Evolutionary conservation across 768 basidiomycete species (phyloP), one percentile per base, ranked within the genome.

Genomic region (Polyporus arcularius): DNA sequence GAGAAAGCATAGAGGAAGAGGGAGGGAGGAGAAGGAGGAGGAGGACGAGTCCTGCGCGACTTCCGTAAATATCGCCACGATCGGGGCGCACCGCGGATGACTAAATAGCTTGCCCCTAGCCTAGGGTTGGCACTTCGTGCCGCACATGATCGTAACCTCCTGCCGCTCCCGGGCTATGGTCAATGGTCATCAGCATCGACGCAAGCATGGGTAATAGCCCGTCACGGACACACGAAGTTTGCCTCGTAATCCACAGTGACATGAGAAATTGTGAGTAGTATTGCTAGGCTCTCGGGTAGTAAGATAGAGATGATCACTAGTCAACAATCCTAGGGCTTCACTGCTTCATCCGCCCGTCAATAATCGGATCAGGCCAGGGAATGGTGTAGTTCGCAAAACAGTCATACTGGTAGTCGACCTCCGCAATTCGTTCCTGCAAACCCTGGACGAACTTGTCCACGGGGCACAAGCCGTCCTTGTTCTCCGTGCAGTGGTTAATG

Each of bases 1-100:
- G 86, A 63, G 83, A 81, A 65, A 90, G 80, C 88, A 90, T 89
- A 69, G 69, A 65, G 58, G 62, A 60, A 65, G 53, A 64, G 70
- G 40, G 58, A 40, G 53, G 52, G 40, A 53, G 45, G 62, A 55
- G 58, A 16, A 46, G 41, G 56, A 58, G 32, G 53, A 28, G 47
- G 47, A 31, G 60, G 39, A 49, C 47, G 39, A 43, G 31, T 45
- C 52, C 57, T 39, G 55, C 48, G 41, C 43, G 62, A 47, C 56
- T 35, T 43, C 49, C 55, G 55, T 28, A 48, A 35, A 35, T 35
- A 46, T 62, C 56, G 49, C 21, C 32, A 41, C 15, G 51, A 48
- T 47, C 46, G 31, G 16, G 43, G 21, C 52, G 26, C 39, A 45
- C 47, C 39, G 39, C 55, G 38, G 53, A 64, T 67, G 68, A 67